These are phyloP conservation scores for Pythium dissotocum DNA, from an alignment of 352 stramenopile species.

Conservation along the genomic window DNA sequence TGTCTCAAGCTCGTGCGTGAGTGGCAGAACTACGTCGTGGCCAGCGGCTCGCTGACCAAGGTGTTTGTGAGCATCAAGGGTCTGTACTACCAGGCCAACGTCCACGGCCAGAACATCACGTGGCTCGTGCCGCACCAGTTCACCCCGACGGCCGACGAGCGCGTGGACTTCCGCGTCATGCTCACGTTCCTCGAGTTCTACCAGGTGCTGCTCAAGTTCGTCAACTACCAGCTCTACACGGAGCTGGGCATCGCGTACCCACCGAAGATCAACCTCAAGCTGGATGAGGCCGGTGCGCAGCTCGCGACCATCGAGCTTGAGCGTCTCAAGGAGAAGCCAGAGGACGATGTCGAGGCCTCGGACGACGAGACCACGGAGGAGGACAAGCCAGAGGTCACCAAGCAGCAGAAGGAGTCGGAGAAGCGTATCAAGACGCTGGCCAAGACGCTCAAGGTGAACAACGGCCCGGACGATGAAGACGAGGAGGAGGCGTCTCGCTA, in stretches of 20 bases:
- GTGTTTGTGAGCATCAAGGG: constrained; percentile 99
- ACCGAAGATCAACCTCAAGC: constrained; percentile 86
- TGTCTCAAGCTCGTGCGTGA: constrained; percentile 93
- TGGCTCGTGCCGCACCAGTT: constrained; percentile 99
- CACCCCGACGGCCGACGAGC: constrained; percentile 95
- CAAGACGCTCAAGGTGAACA: constrained; percentile 40
- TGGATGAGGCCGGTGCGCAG: constrained; percentile 76
- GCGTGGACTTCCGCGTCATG: constrained; percentile 99
- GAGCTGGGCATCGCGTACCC: constrained; percentile 95
- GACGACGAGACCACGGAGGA: constrained; percentile 37
- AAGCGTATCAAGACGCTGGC: constrained; percentile 80
- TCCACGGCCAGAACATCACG: constrained; percentile 93
- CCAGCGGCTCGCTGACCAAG: constrained; percentile 93
- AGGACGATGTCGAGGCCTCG: constrained; percentile 31
- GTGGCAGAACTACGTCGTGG: constrained; percentile 96
- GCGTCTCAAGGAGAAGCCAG: constrained; percentile 40
- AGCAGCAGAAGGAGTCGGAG: constrained; percentile 89
- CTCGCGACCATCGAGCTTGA: constrained; percentile 72
- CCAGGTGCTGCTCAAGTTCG: constrained; percentile 97
- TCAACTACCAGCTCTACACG: constrained; percentile 98
- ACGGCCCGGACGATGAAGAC: constrained; percentile 74
- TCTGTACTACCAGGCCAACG: constrained; percentile 97
- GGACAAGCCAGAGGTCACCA: constrained; percentile 35
- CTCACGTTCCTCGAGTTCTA: constrained; percentile 99
- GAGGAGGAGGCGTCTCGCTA: constrained; percentile 70